Percentiles rank a stretch among this genome's conserved stretches.
phyloP scores from a whole-genome alignment of 2,329 filamentous ascomycete species.

The Biscogniauxia marginata region DNA sequence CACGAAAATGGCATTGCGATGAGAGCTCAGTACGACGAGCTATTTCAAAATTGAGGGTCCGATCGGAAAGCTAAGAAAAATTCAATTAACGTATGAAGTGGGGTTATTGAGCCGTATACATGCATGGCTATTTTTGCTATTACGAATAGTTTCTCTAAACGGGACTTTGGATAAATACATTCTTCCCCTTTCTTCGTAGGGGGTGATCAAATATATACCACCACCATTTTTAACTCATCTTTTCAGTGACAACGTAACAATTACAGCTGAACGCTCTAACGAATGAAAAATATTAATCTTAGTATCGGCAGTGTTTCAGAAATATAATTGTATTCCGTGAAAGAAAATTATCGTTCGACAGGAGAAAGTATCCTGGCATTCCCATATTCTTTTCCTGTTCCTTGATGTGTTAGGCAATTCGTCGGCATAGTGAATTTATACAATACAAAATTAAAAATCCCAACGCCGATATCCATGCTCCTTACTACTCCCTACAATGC shows the following conservation, averaged over 20 bases:
- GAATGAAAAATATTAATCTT: neutral
- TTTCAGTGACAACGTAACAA: neutral
- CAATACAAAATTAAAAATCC: neutral
- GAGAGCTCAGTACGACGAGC: constrained; percentile 4
- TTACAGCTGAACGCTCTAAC: neutral
- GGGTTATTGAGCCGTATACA: constrained; percentile 12
- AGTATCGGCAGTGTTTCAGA: neutral
- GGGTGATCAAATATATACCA: too few species aligned
- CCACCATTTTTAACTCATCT: too few species aligned
- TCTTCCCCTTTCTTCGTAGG: too few species aligned
- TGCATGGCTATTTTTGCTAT: constrained; percentile 1
- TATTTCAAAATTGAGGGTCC: constrained; percentile 17
- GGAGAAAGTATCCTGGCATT: neutral
- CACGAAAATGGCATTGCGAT: constrained; percentile 2
- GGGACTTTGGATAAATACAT: neutral
- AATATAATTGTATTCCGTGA: neutral
- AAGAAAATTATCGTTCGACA: neutral
- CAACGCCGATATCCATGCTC: neutral
- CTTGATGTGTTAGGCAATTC: neutral
- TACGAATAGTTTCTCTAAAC: too few species aligned
- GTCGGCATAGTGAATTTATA: too few species aligned
- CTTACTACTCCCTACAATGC: neutral
- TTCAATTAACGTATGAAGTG: constrained; percentile 26
- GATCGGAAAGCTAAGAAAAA: constrained; percentile 26
- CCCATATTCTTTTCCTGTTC: neutral